Conservation (phyloP, 352 stramenopile genomes). For the Phytopythium helicoides region DNA sequence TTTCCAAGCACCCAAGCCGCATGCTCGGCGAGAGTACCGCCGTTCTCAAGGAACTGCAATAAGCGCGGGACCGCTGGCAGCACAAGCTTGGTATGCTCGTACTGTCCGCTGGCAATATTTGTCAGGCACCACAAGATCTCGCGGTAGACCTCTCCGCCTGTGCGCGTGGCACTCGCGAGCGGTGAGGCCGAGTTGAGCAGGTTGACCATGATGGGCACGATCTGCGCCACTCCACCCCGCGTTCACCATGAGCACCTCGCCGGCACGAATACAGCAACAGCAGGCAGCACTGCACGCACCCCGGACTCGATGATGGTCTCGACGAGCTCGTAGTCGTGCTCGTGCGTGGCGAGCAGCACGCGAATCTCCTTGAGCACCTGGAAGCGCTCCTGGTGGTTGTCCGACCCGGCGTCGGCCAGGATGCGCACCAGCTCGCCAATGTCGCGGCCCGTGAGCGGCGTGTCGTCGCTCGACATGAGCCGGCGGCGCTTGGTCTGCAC, state of each 20-base stretch:
- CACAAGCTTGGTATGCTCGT: slow-evolving; percentile 81
- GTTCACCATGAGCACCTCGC: too few species aligned
- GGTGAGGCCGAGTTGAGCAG: slow-evolving; percentile 67
- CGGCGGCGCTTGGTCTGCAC: slow-evolving; percentile 74
- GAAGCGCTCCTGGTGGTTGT: slow-evolving; percentile 60
- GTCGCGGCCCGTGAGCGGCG: slow-evolving; percentile 44
- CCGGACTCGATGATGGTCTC: slow-evolving; percentile 78
- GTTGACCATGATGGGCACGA: slow-evolving; percentile 66
- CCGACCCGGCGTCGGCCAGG: slow-evolving; percentile 33
- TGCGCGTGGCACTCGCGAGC: slow-evolving; percentile 56
- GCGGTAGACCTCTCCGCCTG: slow-evolving; percentile 66
- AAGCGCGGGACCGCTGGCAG: slow-evolving; percentile 72
- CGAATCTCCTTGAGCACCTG: slow-evolving; percentile 70
- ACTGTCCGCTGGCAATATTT: slow-evolving; percentile 80
- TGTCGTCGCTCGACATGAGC: slow-evolving; percentile 47
- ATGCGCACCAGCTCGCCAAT: slow-evolving; percentile 53
- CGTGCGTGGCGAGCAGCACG: slow-evolving; percentile 49
- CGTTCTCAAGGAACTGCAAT: slow-evolving; percentile 68
- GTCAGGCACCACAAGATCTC: slow-evolving; percentile 84
- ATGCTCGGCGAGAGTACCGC: slow-evolving; percentile 63
- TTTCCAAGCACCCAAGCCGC: slow-evolving; percentile 83
- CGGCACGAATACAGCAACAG: slow-evolving; percentile 6
- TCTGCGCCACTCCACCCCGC: too few species aligned
- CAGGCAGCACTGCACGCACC: slow-evolving; percentile 25
- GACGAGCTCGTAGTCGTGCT: slow-evolving; percentile 66